A percentile compares a stretch with the other conserved stretches of the same genome.
Evolutionary conservation across 2,329 filamentous ascomycete species (phyloP).

Genomic region (Neofusicoccum sp.): DNA sequence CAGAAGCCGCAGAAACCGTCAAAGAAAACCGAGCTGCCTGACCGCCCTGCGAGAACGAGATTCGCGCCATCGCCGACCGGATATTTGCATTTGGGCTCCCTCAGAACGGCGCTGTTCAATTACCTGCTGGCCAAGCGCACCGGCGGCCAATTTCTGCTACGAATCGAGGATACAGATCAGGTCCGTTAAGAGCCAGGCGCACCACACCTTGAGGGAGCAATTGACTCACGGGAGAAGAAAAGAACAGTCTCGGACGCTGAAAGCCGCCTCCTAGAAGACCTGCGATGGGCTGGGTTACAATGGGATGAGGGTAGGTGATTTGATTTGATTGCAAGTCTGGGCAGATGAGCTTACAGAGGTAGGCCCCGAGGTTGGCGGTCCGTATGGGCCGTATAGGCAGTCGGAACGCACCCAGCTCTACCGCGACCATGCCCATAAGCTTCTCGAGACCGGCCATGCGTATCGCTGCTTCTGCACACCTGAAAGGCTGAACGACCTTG

Average conservation of each 20-base stretch:
- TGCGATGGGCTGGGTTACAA: constrained; percentile 82
- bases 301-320: constrained; percentile 79
- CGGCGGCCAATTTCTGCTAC: constrained; percentile 82
- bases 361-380: constrained; percentile 78
- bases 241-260: constrained; percentile 80
- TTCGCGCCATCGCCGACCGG: constrained; percentile 97
- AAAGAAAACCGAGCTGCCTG: not conserved
- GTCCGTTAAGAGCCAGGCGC: constrained; percentile 41
- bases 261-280: constrained; percentile 70
- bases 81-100: constrained; percentile 84
- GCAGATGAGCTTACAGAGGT: constrained; percentile 8
- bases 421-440: constrained; percentile 63
- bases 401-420: constrained; percentile 79
- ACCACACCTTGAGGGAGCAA: not conserved
- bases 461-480: constrained; percentile 92
- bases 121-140: constrained; percentile 87
- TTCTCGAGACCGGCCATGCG: constrained; percentile 70
- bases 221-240: constrained; percentile 57
- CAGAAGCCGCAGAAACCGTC: not conserved
- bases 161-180: constrained; percentile 94
- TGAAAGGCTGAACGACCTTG: constrained; percentile 66
- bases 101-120: constrained; percentile 93
- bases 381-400: constrained; percentile 82
- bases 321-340: not conserved
- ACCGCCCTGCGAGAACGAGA: constrained; percentile 62